These are phyloP conservation scores for Eimeria praecox DNA, from an alignment of 169 alveolate genomes.

Conservation along the genomic window DNA sequence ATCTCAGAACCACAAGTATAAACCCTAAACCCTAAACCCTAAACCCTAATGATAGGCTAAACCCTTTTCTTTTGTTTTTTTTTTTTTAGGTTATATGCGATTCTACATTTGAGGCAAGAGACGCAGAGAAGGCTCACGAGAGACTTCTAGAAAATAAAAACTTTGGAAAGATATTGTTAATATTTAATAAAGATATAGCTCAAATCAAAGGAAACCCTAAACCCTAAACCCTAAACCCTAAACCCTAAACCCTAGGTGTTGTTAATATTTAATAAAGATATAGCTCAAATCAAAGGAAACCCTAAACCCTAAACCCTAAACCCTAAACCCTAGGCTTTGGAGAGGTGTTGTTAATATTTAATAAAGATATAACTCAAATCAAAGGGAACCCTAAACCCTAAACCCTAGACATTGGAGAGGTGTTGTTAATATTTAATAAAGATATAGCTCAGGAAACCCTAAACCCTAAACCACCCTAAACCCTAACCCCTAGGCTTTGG, in stretches of 20 bases:
- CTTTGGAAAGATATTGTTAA: not conserved
- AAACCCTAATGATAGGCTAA: not conserved
- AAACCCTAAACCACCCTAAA: not conserved
- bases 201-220: not conserved
- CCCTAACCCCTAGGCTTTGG: not conserved
- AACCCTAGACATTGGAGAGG: constrained; percentile 38
- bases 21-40: constrained; percentile 24
- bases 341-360: not conserved
- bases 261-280: not conserved
- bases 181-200: not conserved
- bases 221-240: constrained; percentile 49
- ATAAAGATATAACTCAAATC: not conserved
- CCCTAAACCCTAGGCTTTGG: not conserved
- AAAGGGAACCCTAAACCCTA: constrained; percentile 33
- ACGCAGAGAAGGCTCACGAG: constrained; percentile 51
- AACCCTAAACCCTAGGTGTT: constrained; percentile 22
- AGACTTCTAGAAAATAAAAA: not conserved
- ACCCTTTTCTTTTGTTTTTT: not conserved
- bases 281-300: not conserved
- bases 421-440: too few species aligned
- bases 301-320: constrained; percentile 9
- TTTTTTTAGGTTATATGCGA: constrained; percentile 36
- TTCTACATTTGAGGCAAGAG: not conserved
- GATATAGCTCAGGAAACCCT: too few species aligned
- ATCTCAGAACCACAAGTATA: too few species aligned